Base-by-base conservation (phyloP, 192 early-diverging fungal species). In the Backusella liffmaniae region DNA sequence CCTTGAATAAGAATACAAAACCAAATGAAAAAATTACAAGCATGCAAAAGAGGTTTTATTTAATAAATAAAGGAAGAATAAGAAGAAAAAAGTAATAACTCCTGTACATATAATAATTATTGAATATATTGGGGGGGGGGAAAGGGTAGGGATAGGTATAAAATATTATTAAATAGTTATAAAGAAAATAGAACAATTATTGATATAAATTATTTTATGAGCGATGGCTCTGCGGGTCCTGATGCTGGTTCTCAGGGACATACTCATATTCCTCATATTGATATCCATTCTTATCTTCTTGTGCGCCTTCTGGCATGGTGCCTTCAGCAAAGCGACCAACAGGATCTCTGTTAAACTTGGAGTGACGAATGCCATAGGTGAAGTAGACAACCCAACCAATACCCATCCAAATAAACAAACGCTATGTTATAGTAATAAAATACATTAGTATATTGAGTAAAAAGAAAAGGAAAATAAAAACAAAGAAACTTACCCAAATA, bases 361-460 rank as follows among this genome's bases (percentile, higher is more conserved):
- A 94, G 71, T 90, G 77, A 7, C 88, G 78, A 74, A 85, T 87
- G 9, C 93, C 91, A 77, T 92, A 95, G 1, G 83, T 13, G 4
- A 86, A 76, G 72, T 96, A 97, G 23, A 97, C 82, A 5, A 95
- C 10, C 30, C 92, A 59, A 6, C 96, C 96, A 10, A 95, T 75
- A 0, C 73, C 93, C 72, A 94, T 86, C 95, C 95, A 95, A 37
- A 91, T 87, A 59, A 93, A 87, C 35, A 96, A 79, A 44, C 95
- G 91, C 74, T 56, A 13, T n/a, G 10, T 29, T 35, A 59, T 36
- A 7, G 13, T 23, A 32, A 66, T 6, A 26, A 36, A 23, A 53
- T 7, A 37, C 56, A n/a, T 34, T 56, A 35, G 34, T 16, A 15
- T 4, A 9, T 2, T 23, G 93, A 92, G 94, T 39, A 90, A 46